Evolutionary conservation across 2,329 filamentous ascomycete genomes (phyloP), one percentile per base, ranked within the genome.

Genomic region (Ploettnerulaceae sp.): DNA sequence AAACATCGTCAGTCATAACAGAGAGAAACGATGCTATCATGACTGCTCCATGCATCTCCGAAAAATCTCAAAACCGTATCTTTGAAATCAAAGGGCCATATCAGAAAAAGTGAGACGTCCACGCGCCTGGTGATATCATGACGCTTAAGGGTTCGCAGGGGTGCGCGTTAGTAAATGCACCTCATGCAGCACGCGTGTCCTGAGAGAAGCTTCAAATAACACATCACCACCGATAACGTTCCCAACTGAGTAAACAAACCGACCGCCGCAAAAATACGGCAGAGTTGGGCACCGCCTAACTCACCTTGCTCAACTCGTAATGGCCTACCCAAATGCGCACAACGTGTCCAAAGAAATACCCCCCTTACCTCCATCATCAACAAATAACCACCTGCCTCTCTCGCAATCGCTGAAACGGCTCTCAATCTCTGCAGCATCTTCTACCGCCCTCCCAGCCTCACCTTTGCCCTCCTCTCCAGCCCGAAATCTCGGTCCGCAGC

Each of bases 351-450:
- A 48, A 45, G 55, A 37, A 38, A 51, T 34, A 26, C 38, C 40
- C 15, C 46, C 49, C 20, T 46, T 42, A 20, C 45, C 51, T 7
- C 47, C 52, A 24, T 47, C 53, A 51, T 51, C 42, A 56, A 55
- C 41, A 43, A 59, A 52, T 32, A 48, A 47, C 34, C 33, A 53
- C 17, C 32, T 47, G 31, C 28, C 47, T 17, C 35, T 57, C 46
- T 42, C 54, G 35, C 48, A 57, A 46, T 71, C 71, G 20, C 63
- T 75, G 42, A 65, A 67, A 49, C 69, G 70, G 45, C 69, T 76
- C 38, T 60, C 60, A 7, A 51, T 60, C 29, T 51, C 28, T 37
- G 39, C 53, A 36, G 47, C 48, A 29, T 54, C 54, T 35, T 42
- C 52, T 18, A 46, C 50, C 9, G 29, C 55, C 21, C 36, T 49